Evolutionary conservation across 371 early-diverging fungal species (phyloP).

Genomic region (Enterospora canceri): DNA sequence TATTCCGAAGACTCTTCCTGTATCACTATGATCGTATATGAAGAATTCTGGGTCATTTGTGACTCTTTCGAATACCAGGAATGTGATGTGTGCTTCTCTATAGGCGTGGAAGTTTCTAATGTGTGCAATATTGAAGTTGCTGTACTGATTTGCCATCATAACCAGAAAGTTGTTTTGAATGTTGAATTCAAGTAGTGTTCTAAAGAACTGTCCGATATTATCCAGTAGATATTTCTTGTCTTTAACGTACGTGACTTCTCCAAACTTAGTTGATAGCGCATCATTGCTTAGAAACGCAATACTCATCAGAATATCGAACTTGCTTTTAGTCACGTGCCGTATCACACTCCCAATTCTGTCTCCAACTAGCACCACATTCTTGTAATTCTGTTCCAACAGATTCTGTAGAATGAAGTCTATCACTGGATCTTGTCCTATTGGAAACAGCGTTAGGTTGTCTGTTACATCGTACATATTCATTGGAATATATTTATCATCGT

Average conservation of each 20-base stretch:
- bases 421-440: conserved; percentile 40
- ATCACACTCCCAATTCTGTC: conserved; percentile 4
- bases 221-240: not conserved
- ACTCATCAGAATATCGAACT: conserved; percentile 10
- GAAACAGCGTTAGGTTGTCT: conserved; percentile 41
- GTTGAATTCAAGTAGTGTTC: not conserved
- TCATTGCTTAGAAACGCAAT: conserved; percentile 9
- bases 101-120: conserved; percentile 11
- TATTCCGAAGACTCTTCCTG: not conserved
- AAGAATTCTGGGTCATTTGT: conserved; percentile 15
- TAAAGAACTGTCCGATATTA: not conserved
- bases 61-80: conserved; percentile 18
- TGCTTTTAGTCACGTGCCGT: conserved; percentile 16
- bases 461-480: conserved; percentile 7
- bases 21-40: conserved; percentile 19
- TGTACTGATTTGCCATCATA: conserved; percentile 39
- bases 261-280: not conserved
- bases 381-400: conserved; percentile 22
- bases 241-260: not conserved
- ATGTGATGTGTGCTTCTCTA: conserved; percentile 19
- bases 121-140: conserved; percentile 20
- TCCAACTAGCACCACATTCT: conserved; percentile 33
- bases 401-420: conserved; percentile 39
- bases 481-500: conserved; percentile 31
- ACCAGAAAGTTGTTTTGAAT: conserved; percentile 21